Conservation (phyloP, 1,284 basidiomycete genomes). For the Irpex sp. region DNA sequence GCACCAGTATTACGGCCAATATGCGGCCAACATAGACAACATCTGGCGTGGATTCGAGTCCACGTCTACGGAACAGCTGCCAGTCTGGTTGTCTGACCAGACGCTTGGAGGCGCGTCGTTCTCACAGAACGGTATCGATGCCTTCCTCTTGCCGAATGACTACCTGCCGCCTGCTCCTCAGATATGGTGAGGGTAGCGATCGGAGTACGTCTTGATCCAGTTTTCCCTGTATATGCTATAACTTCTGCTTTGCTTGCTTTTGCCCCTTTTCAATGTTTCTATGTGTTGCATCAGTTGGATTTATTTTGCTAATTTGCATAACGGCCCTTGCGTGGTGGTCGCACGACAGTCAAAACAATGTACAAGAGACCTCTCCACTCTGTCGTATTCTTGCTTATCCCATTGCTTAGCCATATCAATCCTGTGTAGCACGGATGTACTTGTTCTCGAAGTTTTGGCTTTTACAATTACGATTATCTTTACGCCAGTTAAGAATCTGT, state of each 20-base stretch:
- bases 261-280: not conserved
- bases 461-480: constrained; percentile 2
- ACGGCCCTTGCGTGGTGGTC: not conserved
- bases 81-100: constrained; percentile 80
- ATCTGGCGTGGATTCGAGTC: constrained; percentile 73
- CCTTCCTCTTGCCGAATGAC: constrained; percentile 72
- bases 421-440: constrained; percentile 3
- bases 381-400: not conserved
- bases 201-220: not conserved
- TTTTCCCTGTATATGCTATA: not conserved
- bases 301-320: not conserved
- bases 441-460: not conserved
- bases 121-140: constrained; percentile 77
- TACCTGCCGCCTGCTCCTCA: constrained; percentile 60
- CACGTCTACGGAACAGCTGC: constrained; percentile 68
- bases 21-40: constrained; percentile 55
- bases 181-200: constrained; percentile 53
- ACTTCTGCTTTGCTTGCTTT: not conserved
- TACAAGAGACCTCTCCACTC: not conserved
- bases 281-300: not conserved
- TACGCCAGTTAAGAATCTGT: not conserved
- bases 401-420: not conserved
- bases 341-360: not conserved
- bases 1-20: constrained; percentile 25
- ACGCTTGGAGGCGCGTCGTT: constrained; percentile 71